Conservation (phyloP, 257 asterid genomes). For the Oldenlandia corymbosa region DNA sequence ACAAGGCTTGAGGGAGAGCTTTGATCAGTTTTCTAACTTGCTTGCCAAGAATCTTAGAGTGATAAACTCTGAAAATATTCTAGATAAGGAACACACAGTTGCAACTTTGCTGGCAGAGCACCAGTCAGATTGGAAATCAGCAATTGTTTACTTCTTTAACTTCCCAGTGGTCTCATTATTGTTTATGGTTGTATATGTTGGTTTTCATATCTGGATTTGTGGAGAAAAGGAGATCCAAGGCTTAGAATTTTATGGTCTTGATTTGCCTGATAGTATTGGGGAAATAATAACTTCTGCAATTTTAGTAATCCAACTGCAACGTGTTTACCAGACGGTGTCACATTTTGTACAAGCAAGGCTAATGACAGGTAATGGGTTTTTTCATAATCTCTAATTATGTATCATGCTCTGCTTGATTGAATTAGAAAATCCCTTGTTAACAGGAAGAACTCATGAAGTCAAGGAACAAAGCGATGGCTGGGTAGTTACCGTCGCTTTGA, state of each 20-base stretch:
- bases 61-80: slow-evolving; percentile 24
- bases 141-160: slow-evolving; percentile 56
- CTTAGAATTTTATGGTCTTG: slow-evolving; percentile 64
- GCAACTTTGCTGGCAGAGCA: slow-evolving; percentile 49
- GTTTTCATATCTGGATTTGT: slow-evolving; percentile 54
- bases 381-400: not conserved
- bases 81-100: slow-evolving; percentile 51
- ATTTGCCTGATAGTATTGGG: slow-evolving; percentile 84
- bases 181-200: slow-evolving; percentile 41
- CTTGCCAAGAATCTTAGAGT: slow-evolving; percentile 44
- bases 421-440: slow-evolving; percentile 5
- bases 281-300: slow-evolving; percentile 59
- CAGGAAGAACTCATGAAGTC: slow-evolving; percentile 83
- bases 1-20: slow-evolving; percentile 80
- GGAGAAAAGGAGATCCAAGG: slow-evolving; percentile 46
- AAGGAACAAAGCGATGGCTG: slow-evolving; percentile 93
- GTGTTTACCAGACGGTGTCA: slow-evolving; percentile 58
- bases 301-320: slow-evolving; percentile 55
- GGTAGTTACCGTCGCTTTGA: slow-evolving; percentile 79
- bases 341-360: slow-evolving; percentile 77
- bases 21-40: slow-evolving; percentile 52
- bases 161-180: slow-evolving; percentile 54
- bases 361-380: slow-evolving; percentile 45
- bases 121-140: slow-evolving; percentile 45
- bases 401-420: not conserved